These are phyloP conservation scores for Veloporphyrellus conicus DNA, from an alignment of 1,284 basidiomycete genomes.

Conservation along the genomic window DNA sequence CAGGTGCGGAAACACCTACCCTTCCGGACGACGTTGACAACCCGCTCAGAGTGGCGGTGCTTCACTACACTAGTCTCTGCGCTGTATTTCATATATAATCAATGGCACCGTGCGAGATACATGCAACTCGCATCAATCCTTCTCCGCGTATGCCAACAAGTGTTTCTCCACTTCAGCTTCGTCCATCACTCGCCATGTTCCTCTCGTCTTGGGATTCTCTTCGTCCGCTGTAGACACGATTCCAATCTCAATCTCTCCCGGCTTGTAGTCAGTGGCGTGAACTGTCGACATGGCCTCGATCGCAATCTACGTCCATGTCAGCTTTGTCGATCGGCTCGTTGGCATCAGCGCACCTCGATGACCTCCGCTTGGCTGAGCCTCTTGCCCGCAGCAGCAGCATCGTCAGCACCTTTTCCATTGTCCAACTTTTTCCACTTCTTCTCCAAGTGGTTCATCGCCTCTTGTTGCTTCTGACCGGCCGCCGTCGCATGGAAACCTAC, in stretches of 20 bases:
- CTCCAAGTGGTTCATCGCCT: slow-evolving; percentile 97
- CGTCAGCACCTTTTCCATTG: slow-evolving; percentile 67
- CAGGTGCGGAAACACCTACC: slow-evolving; percentile 50
- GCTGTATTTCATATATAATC: background rate
- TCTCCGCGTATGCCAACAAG: slow-evolving; percentile 88
- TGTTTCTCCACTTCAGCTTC: slow-evolving; percentile 83
- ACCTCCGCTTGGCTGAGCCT: slow-evolving; percentile 64
- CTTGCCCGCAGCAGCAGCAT: slow-evolving; percentile 66
- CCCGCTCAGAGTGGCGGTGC: slow-evolving; percentile 67
- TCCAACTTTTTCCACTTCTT: slow-evolving; percentile 98
- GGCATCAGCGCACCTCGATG: slow-evolving; percentile 66
- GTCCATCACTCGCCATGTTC: slow-evolving; percentile 79
- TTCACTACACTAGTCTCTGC: slow-evolving; percentile 41
- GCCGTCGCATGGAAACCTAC: slow-evolving; percentile 97
- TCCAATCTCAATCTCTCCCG: slow-evolving; percentile 83
- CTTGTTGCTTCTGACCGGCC: slow-evolving; percentile 96
- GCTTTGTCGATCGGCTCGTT: slow-evolving; percentile 5
- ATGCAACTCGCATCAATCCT: slow-evolving; percentile 54
- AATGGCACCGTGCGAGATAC: background rate
- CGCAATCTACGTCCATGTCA: slow-evolving; percentile 62
- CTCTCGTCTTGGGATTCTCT: slow-evolving; percentile 63
- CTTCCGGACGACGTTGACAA: slow-evolving; percentile 8
- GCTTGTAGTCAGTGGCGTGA: slow-evolving; percentile 93
- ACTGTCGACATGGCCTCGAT: slow-evolving; percentile 93
- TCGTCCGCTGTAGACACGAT: slow-evolving; percentile 71